Conservation (phyloP, 2,329 filamentous ascomycete species). For the Ciborinia camelliae region DNA sequence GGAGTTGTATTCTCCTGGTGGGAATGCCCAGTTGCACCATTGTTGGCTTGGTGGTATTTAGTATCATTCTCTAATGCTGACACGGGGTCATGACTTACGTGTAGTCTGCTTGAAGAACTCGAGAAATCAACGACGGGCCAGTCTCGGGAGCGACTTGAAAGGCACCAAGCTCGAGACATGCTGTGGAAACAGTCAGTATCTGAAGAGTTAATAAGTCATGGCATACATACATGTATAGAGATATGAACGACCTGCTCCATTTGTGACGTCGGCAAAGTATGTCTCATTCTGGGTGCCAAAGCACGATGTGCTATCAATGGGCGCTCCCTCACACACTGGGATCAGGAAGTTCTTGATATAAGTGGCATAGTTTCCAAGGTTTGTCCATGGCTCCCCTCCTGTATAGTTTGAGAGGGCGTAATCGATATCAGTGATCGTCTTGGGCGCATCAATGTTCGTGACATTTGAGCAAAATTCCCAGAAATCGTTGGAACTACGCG, state of each 20-base stretch:
- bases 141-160: slow-evolving; percentile 47
- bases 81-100: slow-evolving; percentile 40
- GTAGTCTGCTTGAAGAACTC: slow-evolving; percentile 47
- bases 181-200: slow-evolving; percentile 18
- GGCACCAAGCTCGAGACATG: slow-evolving; percentile 47
- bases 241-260: slow-evolving; percentile 44
- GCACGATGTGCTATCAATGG: slow-evolving; percentile 44
- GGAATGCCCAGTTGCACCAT: slow-evolving; percentile 55
- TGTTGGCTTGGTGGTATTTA: slow-evolving; percentile 32
- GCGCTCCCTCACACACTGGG: slow-evolving; percentile 42
- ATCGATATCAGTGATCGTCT: slow-evolving; percentile 45
- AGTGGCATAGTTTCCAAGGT: slow-evolving; percentile 50
- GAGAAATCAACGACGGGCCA: slow-evolving; percentile 47
- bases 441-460: slow-evolving; percentile 45
- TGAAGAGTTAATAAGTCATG: background rate
- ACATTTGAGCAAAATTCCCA: slow-evolving; percentile 52
- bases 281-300: slow-evolving; percentile 42
- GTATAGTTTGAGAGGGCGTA: slow-evolving; percentile 48
- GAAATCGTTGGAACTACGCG: slow-evolving; percentile 46
- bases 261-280: slow-evolving; percentile 45
- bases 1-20: slow-evolving; percentile 44
- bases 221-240: slow-evolving; percentile 43
- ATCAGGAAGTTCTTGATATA: slow-evolving; percentile 48
- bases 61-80: background rate
- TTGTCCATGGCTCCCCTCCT: slow-evolving; percentile 47